These are phyloP conservation scores for Apostasia ramifera DNA, from an alignment of 106 monocot species.

Conservation along the genomic window DNA sequence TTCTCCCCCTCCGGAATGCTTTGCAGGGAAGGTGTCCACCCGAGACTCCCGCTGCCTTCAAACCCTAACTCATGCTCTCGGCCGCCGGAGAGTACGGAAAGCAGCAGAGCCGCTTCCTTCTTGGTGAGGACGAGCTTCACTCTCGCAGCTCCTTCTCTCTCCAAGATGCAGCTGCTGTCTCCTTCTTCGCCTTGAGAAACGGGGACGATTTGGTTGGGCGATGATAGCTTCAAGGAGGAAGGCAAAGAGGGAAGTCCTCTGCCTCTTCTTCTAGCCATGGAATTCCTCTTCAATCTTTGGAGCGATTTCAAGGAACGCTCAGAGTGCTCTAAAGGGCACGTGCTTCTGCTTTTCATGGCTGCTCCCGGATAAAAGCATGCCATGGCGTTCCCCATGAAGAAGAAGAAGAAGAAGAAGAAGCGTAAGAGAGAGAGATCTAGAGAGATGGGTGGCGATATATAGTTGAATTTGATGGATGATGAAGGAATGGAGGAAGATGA, in stretches of 20 bases:
- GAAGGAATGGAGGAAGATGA: too few relatives aligned
- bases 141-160: neutral
- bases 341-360: neutral
- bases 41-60: neutral
- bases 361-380: neutral
- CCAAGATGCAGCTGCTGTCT: neutral
- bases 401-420: neutral
- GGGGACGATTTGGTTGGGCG: neutral
- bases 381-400: neutral
- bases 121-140: conserved; percentile 1
- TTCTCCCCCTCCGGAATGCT: neutral
- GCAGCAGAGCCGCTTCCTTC: neutral
- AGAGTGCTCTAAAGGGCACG: neutral
- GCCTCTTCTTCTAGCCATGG: neutral
- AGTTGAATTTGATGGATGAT: neutral
- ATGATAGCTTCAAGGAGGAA: neutral
- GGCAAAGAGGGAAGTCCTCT: neutral
- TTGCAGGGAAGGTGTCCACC: neutral
- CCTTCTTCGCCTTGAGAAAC: neutral
- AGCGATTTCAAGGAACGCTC: neutral
- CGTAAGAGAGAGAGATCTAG: neutral
- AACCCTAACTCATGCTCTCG: neutral
- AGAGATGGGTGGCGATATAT: neutral
- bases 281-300: neutral
- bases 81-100: neutral